Evolutionary conservation across 352 stramenopile species (phyloP).

Genomic region (Phytophthora foliorum): DNA sequence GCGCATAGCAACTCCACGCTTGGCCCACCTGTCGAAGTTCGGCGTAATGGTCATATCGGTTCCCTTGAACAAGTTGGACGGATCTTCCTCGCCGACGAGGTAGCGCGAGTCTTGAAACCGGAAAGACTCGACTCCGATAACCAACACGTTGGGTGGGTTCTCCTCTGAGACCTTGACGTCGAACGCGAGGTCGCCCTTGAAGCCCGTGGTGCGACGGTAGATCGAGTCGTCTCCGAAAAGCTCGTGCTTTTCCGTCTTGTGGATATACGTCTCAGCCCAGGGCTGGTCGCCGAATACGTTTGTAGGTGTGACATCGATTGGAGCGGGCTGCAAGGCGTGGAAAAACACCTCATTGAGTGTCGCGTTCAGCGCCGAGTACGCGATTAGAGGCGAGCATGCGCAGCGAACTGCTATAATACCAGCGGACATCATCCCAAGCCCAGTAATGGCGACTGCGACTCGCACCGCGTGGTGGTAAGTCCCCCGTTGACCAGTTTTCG

Average conservation of each 20-base stretch:
- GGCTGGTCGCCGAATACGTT: constrained; percentile 9
- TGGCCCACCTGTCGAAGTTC: constrained; percentile 59
- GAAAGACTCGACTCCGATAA: constrained; percentile 65
- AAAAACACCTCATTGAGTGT: constrained; percentile 42
- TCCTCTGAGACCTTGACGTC: constrained; percentile 44
- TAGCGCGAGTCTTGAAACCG: constrained; percentile 62
- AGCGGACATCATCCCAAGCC: constrained; percentile 22
- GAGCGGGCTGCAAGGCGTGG: constrained; percentile 12
- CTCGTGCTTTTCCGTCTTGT: constrained; percentile 32
- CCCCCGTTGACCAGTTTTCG: constrained; percentile 5
- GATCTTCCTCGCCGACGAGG: constrained; percentile 49
- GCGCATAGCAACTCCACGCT: constrained; percentile 54
- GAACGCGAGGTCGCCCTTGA: constrained; percentile 34
- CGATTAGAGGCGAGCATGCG: constrained; percentile 19
- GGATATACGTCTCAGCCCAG: constrained; percentile 26
- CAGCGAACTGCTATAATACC: constrained; percentile 21
- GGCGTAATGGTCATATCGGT: constrained; percentile 46
- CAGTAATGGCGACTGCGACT: constrained; percentile 6
- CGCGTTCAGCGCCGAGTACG: constrained; percentile 33
- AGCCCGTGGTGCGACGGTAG: constrained; percentile 30
- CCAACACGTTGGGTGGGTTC: constrained; percentile 56
- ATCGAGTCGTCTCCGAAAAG: constrained; percentile 29
- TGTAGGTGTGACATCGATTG: constrained; percentile 11
- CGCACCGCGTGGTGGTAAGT: constrained; percentile 13
- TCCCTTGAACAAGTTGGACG: constrained; percentile 48